Conservation (phyloP, 805 yeast genomes). For the Isabelozyma pseudorhagii region DNA sequence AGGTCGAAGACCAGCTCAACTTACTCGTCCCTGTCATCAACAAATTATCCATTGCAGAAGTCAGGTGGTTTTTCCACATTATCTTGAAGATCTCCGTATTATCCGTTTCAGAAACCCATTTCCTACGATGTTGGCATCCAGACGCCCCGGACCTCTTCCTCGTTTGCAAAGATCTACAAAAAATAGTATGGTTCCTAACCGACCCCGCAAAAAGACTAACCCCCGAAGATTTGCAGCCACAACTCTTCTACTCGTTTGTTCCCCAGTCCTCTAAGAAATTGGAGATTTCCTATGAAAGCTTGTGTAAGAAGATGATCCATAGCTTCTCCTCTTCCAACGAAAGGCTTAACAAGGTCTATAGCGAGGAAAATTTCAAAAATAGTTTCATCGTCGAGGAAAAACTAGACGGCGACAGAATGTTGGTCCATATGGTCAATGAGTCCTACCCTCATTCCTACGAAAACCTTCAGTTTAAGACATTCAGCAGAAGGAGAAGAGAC, state of each 20-base stretch:
- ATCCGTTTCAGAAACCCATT: slow-evolving; percentile 56
- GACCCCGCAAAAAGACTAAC: slow-evolving; percentile 48
- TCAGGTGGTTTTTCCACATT: slow-evolving; percentile 67
- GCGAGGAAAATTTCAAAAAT: slow-evolving; percentile 10
- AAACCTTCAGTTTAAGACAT: slow-evolving; percentile 40
- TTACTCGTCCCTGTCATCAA: slow-evolving; percentile 50
- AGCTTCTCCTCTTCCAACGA: slow-evolving; percentile 6
- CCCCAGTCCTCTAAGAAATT: slow-evolving; percentile 74
- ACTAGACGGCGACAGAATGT: slow-evolving; percentile 88
- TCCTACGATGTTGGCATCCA: slow-evolving; percentile 70
- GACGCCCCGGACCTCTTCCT: slow-evolving; percentile 66
- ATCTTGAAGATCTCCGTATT: slow-evolving; percentile 58
- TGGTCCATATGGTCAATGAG: slow-evolving; percentile 58
- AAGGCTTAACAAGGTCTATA: slow-evolving; percentile 14
- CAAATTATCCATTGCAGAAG: slow-evolving; percentile 56
- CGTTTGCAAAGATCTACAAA: slow-evolving; percentile 61
- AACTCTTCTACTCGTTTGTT: slow-evolving; percentile 55
- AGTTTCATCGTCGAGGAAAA: slow-evolving; percentile 80
- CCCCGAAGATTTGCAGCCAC: slow-evolving; percentile 36
- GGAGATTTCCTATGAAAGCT: slow-evolving; percentile 44
- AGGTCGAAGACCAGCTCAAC: slow-evolving; percentile 34
- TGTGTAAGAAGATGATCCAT: slow-evolving; percentile 43
- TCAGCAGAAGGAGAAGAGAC: slow-evolving; percentile 69
- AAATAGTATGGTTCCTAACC: slow-evolving; percentile 55
- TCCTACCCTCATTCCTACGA: background rate